A percentile compares a stretch with the other conserved stretches of the same genome.
Evolutionary conservation across 108 stramenopile species (phyloP).

Genomic region (Nitzschia sp.): DNA sequence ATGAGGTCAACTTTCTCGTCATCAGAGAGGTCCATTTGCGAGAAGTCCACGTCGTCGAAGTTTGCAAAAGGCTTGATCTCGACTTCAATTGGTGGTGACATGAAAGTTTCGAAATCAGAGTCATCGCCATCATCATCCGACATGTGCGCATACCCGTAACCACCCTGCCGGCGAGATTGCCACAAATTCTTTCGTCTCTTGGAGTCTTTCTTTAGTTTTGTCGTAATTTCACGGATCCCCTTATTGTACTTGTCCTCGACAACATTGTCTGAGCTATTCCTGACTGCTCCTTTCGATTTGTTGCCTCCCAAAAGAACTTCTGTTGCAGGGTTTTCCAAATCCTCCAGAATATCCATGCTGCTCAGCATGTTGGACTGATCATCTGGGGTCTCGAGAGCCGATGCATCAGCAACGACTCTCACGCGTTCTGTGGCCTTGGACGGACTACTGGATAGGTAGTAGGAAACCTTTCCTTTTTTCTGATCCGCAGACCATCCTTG

Average conservation of each 20-base stretch:
- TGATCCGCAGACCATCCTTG: not conserved
- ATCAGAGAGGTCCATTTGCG: constrained; percentile 7
- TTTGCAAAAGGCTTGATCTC: constrained; percentile 12
- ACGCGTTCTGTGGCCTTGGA: constrained; percentile 8
- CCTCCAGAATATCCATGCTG: constrained; percentile 12
- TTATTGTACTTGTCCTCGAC: constrained; percentile 5
- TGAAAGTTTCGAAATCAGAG: constrained; percentile 15
- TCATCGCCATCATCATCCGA: constrained; percentile 18
- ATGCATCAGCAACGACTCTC: not conserved
- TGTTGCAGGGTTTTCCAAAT: not conserved
- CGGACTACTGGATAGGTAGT: constrained; percentile 5
- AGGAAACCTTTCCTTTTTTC: not conserved
- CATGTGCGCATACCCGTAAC: constrained; percentile 13
- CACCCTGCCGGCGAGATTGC: constrained; percentile 1
- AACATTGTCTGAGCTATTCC: not conserved
- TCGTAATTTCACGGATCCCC: constrained; percentile 18
- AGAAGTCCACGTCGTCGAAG: constrained; percentile 10
- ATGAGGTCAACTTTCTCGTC: constrained; percentile 11
- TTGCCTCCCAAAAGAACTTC: too few relatives aligned
- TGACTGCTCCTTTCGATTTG: too few relatives aligned
- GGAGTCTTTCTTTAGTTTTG: constrained; percentile 17
- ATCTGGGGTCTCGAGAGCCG: not conserved
- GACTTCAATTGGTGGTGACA: constrained; percentile 18
- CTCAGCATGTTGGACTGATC: not conserved
- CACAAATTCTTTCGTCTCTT: not conserved